Evolutionary conservation across 2,329 filamentous ascomycete genomes (phyloP).

Genomic region (Sphaerulina musiva): DNA sequence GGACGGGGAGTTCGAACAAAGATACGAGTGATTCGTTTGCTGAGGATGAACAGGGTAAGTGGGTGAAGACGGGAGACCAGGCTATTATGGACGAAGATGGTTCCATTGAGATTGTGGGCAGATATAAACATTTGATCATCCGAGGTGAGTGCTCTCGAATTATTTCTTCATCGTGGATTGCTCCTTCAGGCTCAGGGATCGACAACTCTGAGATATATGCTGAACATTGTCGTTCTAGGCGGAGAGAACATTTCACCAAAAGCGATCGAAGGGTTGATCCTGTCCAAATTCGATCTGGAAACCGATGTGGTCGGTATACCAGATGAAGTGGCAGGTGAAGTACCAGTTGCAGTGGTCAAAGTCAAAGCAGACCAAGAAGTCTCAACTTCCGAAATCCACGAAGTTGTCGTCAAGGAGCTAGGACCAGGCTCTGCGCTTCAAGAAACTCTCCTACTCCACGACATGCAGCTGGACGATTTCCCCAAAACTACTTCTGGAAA

Average conservation of each 20-base stretch:
- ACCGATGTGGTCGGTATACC: constrained; percentile 15
- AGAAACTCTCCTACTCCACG: constrained; percentile 8
- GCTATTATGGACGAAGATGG: constrained; percentile 14
- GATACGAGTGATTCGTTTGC: constrained; percentile 6
- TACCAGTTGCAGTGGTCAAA: constrained; percentile 16
- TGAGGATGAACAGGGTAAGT: constrained; percentile 5
- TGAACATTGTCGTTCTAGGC: neutral
- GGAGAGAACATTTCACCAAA: constrained; percentile 18
- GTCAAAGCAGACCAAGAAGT: neutral
- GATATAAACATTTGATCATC: constrained; percentile 22
- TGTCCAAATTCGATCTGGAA: neutral
- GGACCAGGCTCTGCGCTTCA: constrained; percentile 7
- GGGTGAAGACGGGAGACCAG: constrained; percentile 18
- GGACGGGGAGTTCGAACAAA: neutral
- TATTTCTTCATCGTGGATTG: too few species aligned
- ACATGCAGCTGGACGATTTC: constrained; percentile 14
- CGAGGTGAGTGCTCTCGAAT: neutral
- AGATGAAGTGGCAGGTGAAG: constrained; percentile 17
- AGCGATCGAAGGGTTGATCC: constrained; percentile 12
- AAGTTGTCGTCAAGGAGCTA: constrained; percentile 2
- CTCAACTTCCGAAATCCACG: neutral
- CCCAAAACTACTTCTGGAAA: constrained; percentile 15
- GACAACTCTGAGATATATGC: too few species aligned
- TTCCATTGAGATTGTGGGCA: constrained; percentile 6
- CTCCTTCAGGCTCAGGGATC: too few species aligned